These are phyloP conservation scores for Myrica gale DNA, from an alignment of 306 rosid species.

Conservation along the genomic window DNA sequence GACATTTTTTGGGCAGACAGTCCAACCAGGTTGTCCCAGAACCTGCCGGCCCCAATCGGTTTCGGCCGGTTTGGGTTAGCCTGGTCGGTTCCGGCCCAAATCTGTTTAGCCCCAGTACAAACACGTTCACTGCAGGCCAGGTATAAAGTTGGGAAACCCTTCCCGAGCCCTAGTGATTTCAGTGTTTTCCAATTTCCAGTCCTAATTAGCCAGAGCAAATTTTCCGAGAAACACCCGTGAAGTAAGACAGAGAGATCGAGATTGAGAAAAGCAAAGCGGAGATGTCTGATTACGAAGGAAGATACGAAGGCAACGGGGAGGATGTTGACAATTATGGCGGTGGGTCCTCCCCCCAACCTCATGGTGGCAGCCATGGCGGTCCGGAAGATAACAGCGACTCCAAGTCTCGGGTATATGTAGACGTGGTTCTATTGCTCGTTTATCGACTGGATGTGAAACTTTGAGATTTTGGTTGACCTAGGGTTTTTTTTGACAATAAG, in stretches of 20 bases:
- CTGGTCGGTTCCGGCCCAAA: no score
- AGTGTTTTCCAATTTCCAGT: background rate
- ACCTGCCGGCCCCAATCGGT: no score
- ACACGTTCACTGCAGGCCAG: background rate
- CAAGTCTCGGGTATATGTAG: slow-evolving; percentile 58
- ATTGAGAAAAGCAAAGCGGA: background rate
- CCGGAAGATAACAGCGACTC: slow-evolving; percentile 58
- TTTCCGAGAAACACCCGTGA: slow-evolving; percentile 1
- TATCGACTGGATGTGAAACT: background rate
- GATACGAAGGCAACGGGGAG: slow-evolving; percentile 71
- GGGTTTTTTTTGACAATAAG: no score
- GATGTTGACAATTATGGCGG: slow-evolving; percentile 46
- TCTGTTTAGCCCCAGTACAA: no score
- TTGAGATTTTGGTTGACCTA: background rate
- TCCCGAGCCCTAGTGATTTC: slow-evolving; percentile 32
- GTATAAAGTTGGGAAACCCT: slow-evolving; percentile 16
- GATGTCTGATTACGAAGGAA: slow-evolving; percentile 80
- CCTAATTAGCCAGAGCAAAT: background rate
- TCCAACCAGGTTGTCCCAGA: no score
- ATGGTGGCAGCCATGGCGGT: slow-evolving; percentile 38
- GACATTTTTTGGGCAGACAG: no score
- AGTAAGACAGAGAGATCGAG: background rate
- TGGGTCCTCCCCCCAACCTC: slow-evolving; percentile 66
- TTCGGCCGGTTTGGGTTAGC: no score
- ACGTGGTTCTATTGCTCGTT: background rate